phyloP scores from a whole-genome alignment of 352 stramenopile genomes.

The Pythium coloratum region DNA sequence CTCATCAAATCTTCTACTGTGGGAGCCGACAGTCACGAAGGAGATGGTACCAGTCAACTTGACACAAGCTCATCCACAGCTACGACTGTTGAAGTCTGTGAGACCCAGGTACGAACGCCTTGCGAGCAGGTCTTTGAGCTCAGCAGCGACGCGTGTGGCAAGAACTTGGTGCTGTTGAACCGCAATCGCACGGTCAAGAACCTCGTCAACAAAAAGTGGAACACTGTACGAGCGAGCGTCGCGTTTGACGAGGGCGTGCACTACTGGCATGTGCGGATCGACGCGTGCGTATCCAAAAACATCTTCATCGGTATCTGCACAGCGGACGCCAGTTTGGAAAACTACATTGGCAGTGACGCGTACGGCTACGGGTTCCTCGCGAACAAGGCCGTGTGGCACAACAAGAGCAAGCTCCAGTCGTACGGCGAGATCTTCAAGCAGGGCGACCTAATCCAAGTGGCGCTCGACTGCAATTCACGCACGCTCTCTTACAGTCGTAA shows the following conservation, averaged over 20 bases:
- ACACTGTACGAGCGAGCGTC: conserved; percentile 68
- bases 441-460: conserved; percentile 83
- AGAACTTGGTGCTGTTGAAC: conserved; percentile 77
- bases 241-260: conserved; percentile 82
- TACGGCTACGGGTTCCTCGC: conserved; percentile 90
- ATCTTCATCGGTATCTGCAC: conserved; percentile 90
- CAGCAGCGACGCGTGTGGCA: conserved; percentile 52
- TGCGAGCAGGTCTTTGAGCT: conserved; percentile 73
- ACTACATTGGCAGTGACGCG: conserved; percentile 89
- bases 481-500: conserved; percentile 88
- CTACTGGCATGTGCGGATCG: conserved; percentile 85
- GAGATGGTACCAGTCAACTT: background rate
- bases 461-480: conserved; percentile 77
- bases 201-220: conserved; percentile 89
- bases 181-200: conserved; percentile 85
- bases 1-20: conserved; percentile 11
- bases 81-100: background rate
- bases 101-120: conserved; percentile 33
- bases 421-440: conserved; percentile 93
- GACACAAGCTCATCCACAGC: background rate
- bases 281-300: conserved; percentile 90
- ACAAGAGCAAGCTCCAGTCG: conserved; percentile 86
- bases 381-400: conserved; percentile 92
- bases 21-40: background rate
- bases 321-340: conserved; percentile 69